Conservation (phyloP, 140 eudicot genomes). For the Ambrosia hybrid region DNA sequence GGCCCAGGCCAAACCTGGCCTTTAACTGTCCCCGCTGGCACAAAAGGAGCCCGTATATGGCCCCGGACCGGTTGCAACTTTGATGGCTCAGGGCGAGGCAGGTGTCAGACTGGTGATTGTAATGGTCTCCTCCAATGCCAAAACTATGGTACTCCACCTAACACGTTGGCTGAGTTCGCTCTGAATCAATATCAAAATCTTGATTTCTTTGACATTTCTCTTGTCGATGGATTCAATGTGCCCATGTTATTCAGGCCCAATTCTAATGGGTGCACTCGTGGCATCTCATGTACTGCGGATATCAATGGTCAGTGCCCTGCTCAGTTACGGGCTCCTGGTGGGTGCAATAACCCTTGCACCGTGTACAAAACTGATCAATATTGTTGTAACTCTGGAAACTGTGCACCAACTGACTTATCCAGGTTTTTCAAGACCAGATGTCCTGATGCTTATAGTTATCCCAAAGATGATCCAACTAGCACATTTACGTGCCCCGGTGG, state of each 20-base stretch:
- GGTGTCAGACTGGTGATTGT: slow-evolving; percentile 51
- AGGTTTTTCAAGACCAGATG: slow-evolving; percentile 35
- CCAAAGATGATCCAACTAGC: slow-evolving; percentile 30
- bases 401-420: slow-evolving; percentile 27
- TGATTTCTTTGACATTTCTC: slow-evolving; percentile 47
- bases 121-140: slow-evolving; percentile 35
- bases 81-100: slow-evolving; percentile 35
- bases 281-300: slow-evolving; percentile 16
- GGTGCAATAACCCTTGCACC: slow-evolving; percentile 48
- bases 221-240: slow-evolving; percentile 48
- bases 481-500: slow-evolving; percentile 31
- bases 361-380: slow-evolving; percentile 24
- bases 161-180: slow-evolving; percentile 43
- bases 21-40: slow-evolving; percentile 31
- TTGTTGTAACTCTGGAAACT: slow-evolving; percentile 28
- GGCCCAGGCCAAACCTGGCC: slow-evolving; percentile 23
- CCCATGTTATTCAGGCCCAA: slow-evolving; percentile 43
- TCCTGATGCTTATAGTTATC: slow-evolving; percentile 37
- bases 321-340: slow-evolving; percentile 32
- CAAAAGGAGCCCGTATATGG: slow-evolving; percentile 43
- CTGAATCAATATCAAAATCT: slow-evolving; percentile 27
- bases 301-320: slow-evolving; percentile 35
- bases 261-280: slow-evolving; percentile 23
- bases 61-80: slow-evolving; percentile 43
- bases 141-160: slow-evolving; percentile 36